Base-by-base conservation (phyloP, 768 basidiomycete genomes). In the Leccinum obscurum region DNA sequence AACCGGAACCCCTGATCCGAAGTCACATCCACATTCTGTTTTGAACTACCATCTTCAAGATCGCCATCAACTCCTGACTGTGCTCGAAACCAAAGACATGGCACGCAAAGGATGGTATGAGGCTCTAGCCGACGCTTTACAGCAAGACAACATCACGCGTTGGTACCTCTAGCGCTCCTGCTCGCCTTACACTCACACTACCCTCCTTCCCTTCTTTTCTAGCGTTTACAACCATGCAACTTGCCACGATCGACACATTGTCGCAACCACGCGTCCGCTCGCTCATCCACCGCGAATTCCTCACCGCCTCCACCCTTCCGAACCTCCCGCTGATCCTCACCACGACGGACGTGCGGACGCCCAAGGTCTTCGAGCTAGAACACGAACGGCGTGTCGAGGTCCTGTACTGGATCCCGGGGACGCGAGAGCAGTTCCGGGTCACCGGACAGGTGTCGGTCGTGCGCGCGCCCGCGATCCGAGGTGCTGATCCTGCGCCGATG, bases 401-500 rank as follows among this genome's bases (percentile, higher is more conserved):
- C 48, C 83, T 80, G 11, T 93, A 89, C 86, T 95, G 91, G 90
- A 81, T 87, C 55, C 78, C 82, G 32, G 80, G 82, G 22, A 80
- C 84, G 0, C 72, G 80, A 55, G 86, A 90, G 68, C 93, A 95
- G 67, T 93, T 87, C 69, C 86, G 93, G 52, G 75, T 95, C 67
- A 61, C 77, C 0, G 92, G 87, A 1, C 72, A 71, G 14, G 83
- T 82, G 22, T 79, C 77, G 68, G 63, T 92, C 60, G 77, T 92
- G 22, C 84, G 89, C 1, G 48, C 20, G 14, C 48, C 48, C 0
- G 48, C 0, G 20, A 14, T 14, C 35, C 22, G 35, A 39, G 37
- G 15, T 39, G 15, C 11, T 4, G 17, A 41, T 17, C 39, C 39
- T 17, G 39, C 3, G 39, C 7, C 17, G 39, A n/a, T 3, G 4